phyloP scores from a whole-genome alignment of 352 stramenopile genomes.

The Globisporangium polare region DNA sequence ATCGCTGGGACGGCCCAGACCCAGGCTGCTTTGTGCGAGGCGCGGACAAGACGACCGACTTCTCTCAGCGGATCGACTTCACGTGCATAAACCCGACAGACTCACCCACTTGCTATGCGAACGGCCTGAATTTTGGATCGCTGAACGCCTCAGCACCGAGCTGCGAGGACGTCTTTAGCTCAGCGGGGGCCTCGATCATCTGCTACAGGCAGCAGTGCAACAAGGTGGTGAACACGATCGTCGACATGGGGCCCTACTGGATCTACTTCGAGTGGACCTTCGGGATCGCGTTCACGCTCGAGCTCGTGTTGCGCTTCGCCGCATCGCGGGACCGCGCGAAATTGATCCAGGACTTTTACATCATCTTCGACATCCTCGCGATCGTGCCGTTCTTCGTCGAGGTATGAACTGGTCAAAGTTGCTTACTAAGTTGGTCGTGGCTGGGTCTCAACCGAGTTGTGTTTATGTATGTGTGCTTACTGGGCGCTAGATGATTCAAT shows the following conservation, averaged over 20 bases:
- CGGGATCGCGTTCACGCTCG: constrained; percentile 46
- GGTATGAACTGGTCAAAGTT: constrained; percentile 13
- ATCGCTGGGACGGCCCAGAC: constrained; percentile 17
- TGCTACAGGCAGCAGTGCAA: constrained; percentile 57
- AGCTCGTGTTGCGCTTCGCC: constrained; percentile 58
- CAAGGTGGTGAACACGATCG: constrained; percentile 19
- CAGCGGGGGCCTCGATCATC: constrained; percentile 25
- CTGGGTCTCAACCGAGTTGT: background rate
- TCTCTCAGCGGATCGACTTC: constrained; percentile 36
- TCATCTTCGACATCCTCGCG: constrained; percentile 60
- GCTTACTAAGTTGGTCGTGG: background rate
- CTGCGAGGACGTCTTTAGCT: constrained; percentile 35
- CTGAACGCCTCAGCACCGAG: constrained; percentile 16
- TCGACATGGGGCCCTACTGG: constrained; percentile 72
- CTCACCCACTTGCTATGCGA: constrained; percentile 37
- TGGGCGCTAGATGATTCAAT: constrained; percentile 22
- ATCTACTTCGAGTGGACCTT: constrained; percentile 76
- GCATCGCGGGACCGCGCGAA: constrained; percentile 27
- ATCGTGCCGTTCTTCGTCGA: constrained; percentile 65
- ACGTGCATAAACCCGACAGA: constrained; percentile 21
- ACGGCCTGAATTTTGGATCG: constrained; percentile 54
- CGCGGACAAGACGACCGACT: constrained; percentile 27
- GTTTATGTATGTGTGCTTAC: background rate
- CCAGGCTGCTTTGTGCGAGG: constrained; percentile 46
- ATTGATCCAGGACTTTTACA: constrained; percentile 58